Evolutionary conservation across 176 grass and related monocot species (phyloP), one percentile per base, ranked within the genome.

Genomic region (Dactylis glomerata): DNA sequence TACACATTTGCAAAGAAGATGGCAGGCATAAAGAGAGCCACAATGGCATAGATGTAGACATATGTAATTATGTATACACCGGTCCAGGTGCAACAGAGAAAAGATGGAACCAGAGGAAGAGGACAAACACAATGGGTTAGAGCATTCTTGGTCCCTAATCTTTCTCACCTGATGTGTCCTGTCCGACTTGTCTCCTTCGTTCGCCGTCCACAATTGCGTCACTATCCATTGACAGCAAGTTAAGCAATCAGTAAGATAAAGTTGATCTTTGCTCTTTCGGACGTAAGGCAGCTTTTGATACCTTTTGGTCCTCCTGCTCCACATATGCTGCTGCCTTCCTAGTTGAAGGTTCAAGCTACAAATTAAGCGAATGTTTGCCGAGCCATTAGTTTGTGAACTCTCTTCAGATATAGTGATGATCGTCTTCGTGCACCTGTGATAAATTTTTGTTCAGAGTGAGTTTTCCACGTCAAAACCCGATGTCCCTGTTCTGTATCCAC

Each of bases 141-240:
- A 68, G 57, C 80, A 61, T 87, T 40, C 75, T 79, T 87, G 38
- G 75, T 84, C 75, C 80, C 28, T 64, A 90, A 75, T 90, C 68
- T 68, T 65, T 73, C 75, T 52, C 77, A 24, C 68, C 49, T 58
- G n/a, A 58, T 91, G 59, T 91, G 67, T 63, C 73, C 81, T 83
- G 86, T n/a, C 68, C 44, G 68, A 68, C 81, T 70, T 90, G 77
- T 87, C 76, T 75, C 72, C 22, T 77, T 88, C 27, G 41, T 47
- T 86, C 75, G 81, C 78, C 78, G 56, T 58, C 31, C 64, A 87
- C 64, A 89, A 24, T 92, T 84, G 81, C 92, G 86, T 92, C 90
- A 94, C 56, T 94, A 89, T 86, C 32, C 86, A 78, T 75, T 75
- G 37, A 62, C 67, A 91, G 91, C 75, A 94, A 91, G 95, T 81